phyloP scores from a whole-genome alignment of 257 asterid genomes.

The Cordia subcordata region DNA sequence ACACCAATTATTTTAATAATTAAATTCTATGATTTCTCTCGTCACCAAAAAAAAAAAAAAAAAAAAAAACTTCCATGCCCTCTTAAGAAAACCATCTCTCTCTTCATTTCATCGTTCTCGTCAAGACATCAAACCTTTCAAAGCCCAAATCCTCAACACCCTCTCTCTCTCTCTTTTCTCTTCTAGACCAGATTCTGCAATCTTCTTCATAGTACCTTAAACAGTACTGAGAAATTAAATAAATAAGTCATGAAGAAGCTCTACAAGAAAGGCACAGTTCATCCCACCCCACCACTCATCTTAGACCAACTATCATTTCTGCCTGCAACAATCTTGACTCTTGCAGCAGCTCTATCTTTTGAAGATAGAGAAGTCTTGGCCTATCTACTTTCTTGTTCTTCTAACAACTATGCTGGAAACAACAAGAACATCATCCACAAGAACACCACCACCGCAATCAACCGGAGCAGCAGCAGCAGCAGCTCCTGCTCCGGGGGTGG shows the following conservation, averaged over 20 bases:
- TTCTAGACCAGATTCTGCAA: not conserved
- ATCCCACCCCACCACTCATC: slow-evolving; percentile 23
- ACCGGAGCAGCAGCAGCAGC: not conserved
- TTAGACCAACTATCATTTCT: slow-evolving; percentile 33
- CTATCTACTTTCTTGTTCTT: slow-evolving; percentile 30
- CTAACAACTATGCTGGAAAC: slow-evolving; percentile 13
- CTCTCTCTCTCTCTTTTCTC: not conserved
- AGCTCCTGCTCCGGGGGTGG: not conserved
- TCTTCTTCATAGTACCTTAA: not conserved
- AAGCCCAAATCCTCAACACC: not conserved
- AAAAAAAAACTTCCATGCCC: no score
- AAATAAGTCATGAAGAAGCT: slow-evolving; percentile 29
- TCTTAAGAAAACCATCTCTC: not conserved
- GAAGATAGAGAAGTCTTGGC: slow-evolving; percentile 33
- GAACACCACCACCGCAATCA: not conserved
- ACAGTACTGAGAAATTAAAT: no score
- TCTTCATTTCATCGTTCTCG: not conserved
- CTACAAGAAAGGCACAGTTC: slow-evolving; percentile 22
- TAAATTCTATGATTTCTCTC: no score
- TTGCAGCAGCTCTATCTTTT: slow-evolving; percentile 26
- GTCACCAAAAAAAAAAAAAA: no score
- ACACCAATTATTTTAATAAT: no score
- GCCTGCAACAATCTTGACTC: slow-evolving; percentile 34
- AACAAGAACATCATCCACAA: slow-evolving; percentile 2
- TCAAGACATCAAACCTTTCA: slow-evolving; percentile 7